Evolutionary conservation across 1,284 basidiomycete species (phyloP).

Genomic region (Agaricales sp.): DNA sequence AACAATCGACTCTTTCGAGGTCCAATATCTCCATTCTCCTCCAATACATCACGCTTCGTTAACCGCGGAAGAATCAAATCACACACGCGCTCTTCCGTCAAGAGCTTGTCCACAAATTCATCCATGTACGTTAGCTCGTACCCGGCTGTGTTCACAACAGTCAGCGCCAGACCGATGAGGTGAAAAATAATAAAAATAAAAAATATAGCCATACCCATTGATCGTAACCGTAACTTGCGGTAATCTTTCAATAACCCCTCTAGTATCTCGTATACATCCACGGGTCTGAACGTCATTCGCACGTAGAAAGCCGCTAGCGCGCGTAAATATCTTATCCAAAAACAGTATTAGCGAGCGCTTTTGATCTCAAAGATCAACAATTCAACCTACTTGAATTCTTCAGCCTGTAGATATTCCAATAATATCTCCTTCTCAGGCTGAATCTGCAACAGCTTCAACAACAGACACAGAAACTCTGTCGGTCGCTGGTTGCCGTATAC

Average conservation of each 20-base stretch:
- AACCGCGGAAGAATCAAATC: constrained; percentile 94
- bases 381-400: constrained; percentile 91
- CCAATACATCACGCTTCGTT: constrained; percentile 77
- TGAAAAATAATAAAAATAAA: constrained; percentile 2
- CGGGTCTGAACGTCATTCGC: constrained; percentile 84
- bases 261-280: constrained; percentile 87
- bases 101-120: constrained; percentile 81
- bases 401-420: constrained; percentile 87
- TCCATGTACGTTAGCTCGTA: constrained; percentile 85
- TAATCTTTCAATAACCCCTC: constrained; percentile 95
- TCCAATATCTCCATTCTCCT: constrained; percentile 85
- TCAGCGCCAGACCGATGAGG: constrained; percentile 4
- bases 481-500: constrained; percentile 90
- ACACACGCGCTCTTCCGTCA: constrained; percentile 88
- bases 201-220: constrained; percentile 50
- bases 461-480: constrained; percentile 85
- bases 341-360: neutral
- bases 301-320: constrained; percentile 93
- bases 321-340: constrained; percentile 75
- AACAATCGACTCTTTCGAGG: constrained; percentile 74
- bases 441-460: constrained; percentile 91
- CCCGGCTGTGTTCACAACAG: constrained; percentile 40
- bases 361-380: neutral
- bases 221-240: constrained; percentile 76
- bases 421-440: constrained; percentile 97